Conservation (phyloP, 2,329 filamentous ascomycete genomes). For the Penicillium sp. region DNA sequence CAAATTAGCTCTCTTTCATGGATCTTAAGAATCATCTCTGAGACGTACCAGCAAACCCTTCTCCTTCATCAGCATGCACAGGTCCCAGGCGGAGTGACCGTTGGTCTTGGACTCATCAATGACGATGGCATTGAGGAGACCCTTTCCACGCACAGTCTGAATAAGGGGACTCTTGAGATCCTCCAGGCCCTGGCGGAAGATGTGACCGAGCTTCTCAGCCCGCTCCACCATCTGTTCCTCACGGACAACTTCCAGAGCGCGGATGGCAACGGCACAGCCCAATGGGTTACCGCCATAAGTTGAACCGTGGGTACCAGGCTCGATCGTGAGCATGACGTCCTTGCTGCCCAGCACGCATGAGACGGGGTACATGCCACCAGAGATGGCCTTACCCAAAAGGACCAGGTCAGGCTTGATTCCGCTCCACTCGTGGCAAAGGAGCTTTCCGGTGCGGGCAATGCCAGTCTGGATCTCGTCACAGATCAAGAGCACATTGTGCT, state of each 20-base stretch:
- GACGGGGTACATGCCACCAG: slow-evolving; percentile 98
- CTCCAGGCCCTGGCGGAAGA: slow-evolving; percentile 77
- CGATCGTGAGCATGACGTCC: slow-evolving; percentile 92
- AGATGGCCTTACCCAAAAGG: slow-evolving; percentile 94
- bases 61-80: slow-evolving; percentile 92
- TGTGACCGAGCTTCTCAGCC: slow-evolving; percentile 75
- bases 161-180: slow-evolving; percentile 80
- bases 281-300: slow-evolving; percentile 98
- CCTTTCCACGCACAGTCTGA: slow-evolving; percentile 82
- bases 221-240: slow-evolving; percentile 86
- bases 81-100: slow-evolving; percentile 90
- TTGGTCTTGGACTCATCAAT: slow-evolving; percentile 87
- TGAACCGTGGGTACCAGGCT: slow-evolving; percentile 94
- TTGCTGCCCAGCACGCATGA: slow-evolving; percentile 84
- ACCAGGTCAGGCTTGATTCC: slow-evolving; percentile 94
- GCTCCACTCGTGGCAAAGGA: slow-evolving; percentile 93
- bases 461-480: slow-evolving; percentile 99
- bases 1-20: not conserved
- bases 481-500: slow-evolving; percentile 94
- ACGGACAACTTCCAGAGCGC: slow-evolving; percentile 87
- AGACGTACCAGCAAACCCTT: slow-evolving; percentile 80
- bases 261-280: slow-evolving; percentile 92
- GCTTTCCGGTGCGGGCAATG: slow-evolving; percentile 89
- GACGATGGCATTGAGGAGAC: slow-evolving; percentile 90
- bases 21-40: not conserved